phyloP scores from a whole-genome alignment of 2,329 filamentous ascomycete species.

The Botrytis cinerea region DNA sequence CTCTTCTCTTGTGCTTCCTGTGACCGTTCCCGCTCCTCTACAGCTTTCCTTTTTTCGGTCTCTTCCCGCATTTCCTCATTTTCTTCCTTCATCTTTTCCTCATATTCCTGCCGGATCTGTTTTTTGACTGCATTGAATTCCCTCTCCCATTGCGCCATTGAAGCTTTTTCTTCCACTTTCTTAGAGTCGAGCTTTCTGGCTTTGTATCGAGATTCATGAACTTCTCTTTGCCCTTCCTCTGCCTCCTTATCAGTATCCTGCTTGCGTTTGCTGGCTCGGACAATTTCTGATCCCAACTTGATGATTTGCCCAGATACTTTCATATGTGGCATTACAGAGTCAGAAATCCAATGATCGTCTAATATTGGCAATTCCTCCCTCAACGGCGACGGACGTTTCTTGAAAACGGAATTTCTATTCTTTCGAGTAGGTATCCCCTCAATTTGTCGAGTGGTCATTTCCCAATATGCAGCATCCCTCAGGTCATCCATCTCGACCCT shows the following conservation, averaged over 20 bases:
- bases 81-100: neutral
- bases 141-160: neutral
- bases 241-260: neutral
- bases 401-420: neutral
- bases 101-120: neutral
- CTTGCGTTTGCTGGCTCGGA: neutral
- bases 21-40: neutral
- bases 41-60: neutral
- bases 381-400: neutral
- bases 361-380: neutral
- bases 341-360: neutral
- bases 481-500: neutral
- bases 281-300: neutral
- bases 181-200: neutral
- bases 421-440: neutral
- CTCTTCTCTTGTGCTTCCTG: neutral
- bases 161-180: neutral
- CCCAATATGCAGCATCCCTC: slow-evolving; percentile 7
- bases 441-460: neutral
- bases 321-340: neutral
- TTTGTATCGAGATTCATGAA: neutral
- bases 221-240: neutral
- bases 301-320: no score
- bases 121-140: neutral
- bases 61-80: neutral